Percentiles rank a stretch among this genome's conserved stretches.
Evolutionary conservation across 305 asterid species (phyloP).

Genomic region (Salvia sclarea): DNA sequence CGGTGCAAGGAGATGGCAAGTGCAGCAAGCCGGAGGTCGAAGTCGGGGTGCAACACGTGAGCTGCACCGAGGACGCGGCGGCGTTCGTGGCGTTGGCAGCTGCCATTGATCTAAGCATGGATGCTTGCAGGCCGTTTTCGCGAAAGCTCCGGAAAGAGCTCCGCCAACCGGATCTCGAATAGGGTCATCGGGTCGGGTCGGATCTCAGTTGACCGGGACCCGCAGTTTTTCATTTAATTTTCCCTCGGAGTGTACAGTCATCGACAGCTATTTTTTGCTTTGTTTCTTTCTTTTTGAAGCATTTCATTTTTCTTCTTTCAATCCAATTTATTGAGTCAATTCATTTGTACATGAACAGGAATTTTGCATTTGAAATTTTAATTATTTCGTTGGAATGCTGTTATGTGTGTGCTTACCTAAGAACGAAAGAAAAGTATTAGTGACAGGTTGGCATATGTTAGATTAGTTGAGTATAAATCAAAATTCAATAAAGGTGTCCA

Average conservation of each 20-base stretch:
- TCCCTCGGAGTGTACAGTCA: constrained; percentile 58
- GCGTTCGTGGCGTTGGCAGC: constrained; percentile 92
- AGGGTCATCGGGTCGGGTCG: constrained; percentile 19
- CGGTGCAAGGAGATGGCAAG: constrained; percentile 64
- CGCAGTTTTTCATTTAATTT: constrained; percentile 1
- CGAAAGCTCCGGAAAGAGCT: constrained; percentile 76
- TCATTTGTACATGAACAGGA: constrained; percentile 41
- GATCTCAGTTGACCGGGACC: constrained; percentile 4
- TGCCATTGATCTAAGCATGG: constrained; percentile 90
- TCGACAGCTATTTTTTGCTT: constrained; percentile 36
- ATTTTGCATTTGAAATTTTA: constrained; percentile 20
- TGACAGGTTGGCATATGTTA: constrained; percentile 35
- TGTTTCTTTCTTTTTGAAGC: not conserved
- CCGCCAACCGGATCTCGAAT: constrained; percentile 59
- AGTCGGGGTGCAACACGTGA: constrained; percentile 87
- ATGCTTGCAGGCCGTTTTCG: constrained; percentile 75
- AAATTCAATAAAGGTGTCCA: not conserved
- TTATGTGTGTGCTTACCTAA: constrained; percentile 28
- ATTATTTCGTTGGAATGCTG: constrained; percentile 18
- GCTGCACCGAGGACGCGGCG: constrained; percentile 95
- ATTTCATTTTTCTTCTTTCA: too few species aligned
- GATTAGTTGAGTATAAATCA: not conserved
- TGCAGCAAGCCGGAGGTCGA: constrained; percentile 83
- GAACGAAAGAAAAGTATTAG: constrained; percentile 17
- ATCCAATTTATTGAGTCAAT: constrained; percentile 26